Evolutionary conservation across 1,284 basidiomycete species (phyloP).

Genomic region (Leccinum griseonigrum): DNA sequence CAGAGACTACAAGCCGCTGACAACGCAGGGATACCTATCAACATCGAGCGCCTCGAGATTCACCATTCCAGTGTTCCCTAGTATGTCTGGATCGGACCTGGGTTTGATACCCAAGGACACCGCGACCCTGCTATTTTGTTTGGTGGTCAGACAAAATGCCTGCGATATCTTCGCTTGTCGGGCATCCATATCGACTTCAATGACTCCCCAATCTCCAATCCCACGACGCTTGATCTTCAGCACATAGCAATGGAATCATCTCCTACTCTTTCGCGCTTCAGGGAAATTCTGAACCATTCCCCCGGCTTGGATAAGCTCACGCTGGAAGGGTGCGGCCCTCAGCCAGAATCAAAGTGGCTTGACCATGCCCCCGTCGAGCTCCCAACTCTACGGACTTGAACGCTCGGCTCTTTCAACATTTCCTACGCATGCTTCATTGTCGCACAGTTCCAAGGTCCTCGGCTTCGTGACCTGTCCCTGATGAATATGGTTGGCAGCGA

Average conservation of each 20-base stretch:
- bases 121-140: slow-evolving; percentile 41
- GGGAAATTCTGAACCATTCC: slow-evolving; percentile 47
- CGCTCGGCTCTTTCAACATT: slow-evolving; percentile 51
- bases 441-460: slow-evolving; percentile 48
- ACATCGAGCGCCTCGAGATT: slow-evolving; percentile 56
- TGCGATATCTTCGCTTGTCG: slow-evolving; percentile 50
- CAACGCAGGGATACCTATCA: slow-evolving; percentile 33
- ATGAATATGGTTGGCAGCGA: slow-evolving; percentile 49
- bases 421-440: slow-evolving; percentile 45
- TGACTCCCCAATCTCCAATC: slow-evolving; percentile 43
- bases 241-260: slow-evolving; percentile 49
- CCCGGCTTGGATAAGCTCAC: slow-evolving; percentile 50
- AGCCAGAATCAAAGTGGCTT: slow-evolving; percentile 23
- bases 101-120: slow-evolving; percentile 33
- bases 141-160: slow-evolving; percentile 42
- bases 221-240: slow-evolving; percentile 59
- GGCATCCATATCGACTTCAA: slow-evolving; percentile 59
- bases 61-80: slow-evolving; percentile 48
- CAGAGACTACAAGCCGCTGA: slow-evolving; percentile 43
- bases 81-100: slow-evolving; percentile 41
- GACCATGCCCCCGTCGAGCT: slow-evolving; percentile 41
- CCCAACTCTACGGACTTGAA: slow-evolving; percentile 45
- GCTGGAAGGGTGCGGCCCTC: slow-evolving; percentile 59
- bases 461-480: slow-evolving; percentile 52
- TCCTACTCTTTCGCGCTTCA: slow-evolving; percentile 48